Percentiles rank a stretch among this genome's conserved stretches.
These are phyloP conservation scores for Lentinula boryana DNA, from an alignment of 768 basidiomycete species.

Conservation along the genomic window DNA sequence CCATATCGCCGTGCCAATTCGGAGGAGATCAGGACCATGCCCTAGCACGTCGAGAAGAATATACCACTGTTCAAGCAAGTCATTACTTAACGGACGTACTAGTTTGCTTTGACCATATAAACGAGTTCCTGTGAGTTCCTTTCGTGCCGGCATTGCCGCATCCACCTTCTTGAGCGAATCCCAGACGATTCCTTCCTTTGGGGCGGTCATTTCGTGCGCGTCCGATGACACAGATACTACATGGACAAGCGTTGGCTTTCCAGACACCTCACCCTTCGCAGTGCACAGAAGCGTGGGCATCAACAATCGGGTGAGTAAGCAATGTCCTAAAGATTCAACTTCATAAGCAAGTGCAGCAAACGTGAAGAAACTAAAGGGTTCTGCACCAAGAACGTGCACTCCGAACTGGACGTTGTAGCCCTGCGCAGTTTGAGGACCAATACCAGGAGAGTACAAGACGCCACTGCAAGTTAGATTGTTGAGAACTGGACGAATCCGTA, in stretches of 20 bases:
- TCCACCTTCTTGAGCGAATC: constrained; percentile 24
- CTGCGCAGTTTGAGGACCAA: constrained; percentile 22
- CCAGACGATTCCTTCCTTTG: constrained; percentile 23
- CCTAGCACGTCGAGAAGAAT: constrained; percentile 11
- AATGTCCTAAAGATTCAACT: constrained; percentile 20
- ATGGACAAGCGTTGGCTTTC: constrained; percentile 21
- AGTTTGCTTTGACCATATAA: constrained; percentile 33
- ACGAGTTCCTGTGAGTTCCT: constrained; percentile 8
- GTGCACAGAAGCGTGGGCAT: constrained; percentile 23
- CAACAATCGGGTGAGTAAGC: constrained; percentile 23
- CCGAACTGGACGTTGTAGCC: constrained; percentile 30
- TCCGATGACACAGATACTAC: constrained; percentile 18
- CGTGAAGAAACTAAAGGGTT: neutral
- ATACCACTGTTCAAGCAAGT: neutral
- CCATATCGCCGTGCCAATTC: constrained; percentile 24
- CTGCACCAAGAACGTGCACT: constrained; percentile 22
- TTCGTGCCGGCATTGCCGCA: constrained; percentile 13
- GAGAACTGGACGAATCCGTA: neutral
- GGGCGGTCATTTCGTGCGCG: constrained; percentile 16
- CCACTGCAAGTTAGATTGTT: constrained; percentile 15
- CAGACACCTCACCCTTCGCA: constrained; percentile 19
- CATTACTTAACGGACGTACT: constrained; percentile 17
- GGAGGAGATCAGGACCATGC: constrained; percentile 20
- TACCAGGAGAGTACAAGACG: constrained; percentile 22
- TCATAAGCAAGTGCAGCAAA: neutral